phyloP scores from a whole-genome alignment of 2,329 filamentous ascomycete genomes.

The Aspergillus texensis region DNA sequence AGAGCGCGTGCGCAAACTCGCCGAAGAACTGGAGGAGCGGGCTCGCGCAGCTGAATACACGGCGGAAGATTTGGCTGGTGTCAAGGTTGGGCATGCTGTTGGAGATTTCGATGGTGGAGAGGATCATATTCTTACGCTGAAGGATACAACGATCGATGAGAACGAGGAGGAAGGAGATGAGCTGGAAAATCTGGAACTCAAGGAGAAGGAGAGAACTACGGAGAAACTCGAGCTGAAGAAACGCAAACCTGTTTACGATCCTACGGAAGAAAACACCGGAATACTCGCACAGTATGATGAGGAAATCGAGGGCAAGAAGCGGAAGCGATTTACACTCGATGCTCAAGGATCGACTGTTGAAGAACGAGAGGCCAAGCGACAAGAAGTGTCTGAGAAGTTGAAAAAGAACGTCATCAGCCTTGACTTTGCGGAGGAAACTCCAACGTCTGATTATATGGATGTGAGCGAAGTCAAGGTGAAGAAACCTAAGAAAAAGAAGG shows the following conservation, averaged over 20 bases:
- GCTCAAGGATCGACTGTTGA: conserved; percentile 71
- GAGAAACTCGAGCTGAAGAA: conserved; percentile 87
- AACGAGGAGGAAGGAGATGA: conserved; percentile 89
- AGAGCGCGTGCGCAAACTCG: conserved; percentile 68
- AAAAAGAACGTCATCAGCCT: conserved; percentile 75
- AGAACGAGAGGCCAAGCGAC: conserved; percentile 59
- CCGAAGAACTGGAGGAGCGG: conserved; percentile 77
- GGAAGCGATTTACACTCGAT: conserved; percentile 84
- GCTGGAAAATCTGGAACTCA: conserved; percentile 55
- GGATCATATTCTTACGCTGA: conserved; percentile 91
- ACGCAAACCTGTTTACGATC: conserved; percentile 86
- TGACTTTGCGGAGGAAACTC: conserved; percentile 67
- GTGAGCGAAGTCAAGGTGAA: conserved; percentile 86
- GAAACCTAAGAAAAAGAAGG: conserved; percentile 87
- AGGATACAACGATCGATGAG: conserved; percentile 83
- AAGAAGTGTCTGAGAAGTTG: conserved; percentile 58
- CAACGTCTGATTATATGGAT: conserved; percentile 85
- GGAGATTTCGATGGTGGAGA: conserved; percentile 75
- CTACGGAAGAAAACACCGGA: conserved; percentile 68
- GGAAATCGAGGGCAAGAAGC: conserved; percentile 87
- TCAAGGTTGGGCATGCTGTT: conserved; percentile 89
- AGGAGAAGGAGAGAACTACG: conserved; percentile 45
- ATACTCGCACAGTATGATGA: conserved; percentile 94
- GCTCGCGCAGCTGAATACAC: conserved; percentile 78
- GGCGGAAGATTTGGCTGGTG: conserved; percentile 80